Base-by-base conservation (phyloP, 345 rosid genomes). In the Sisymbrium irio region DNA sequence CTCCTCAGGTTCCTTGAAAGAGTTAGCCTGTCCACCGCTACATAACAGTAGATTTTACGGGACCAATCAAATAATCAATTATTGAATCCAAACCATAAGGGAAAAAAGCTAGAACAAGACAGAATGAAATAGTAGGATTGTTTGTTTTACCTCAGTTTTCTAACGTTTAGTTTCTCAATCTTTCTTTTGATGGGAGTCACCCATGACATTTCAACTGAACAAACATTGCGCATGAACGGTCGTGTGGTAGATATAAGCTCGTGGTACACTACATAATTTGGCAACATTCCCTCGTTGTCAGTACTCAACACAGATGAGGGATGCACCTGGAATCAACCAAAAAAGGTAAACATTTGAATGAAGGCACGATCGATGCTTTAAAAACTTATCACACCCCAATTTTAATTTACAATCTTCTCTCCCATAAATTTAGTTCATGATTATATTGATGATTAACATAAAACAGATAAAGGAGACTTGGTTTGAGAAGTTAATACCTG, bases 231-330 rank as follows among this genome's bases (percentile, higher is more conserved):
- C 97, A 92, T 86, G 78, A 77, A 95, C 10, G 98, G 96, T 51
- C 91, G 87, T 13, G 97, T 78, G 49, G 98, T 88, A 28, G 92
- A 79, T 39, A 92, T 80, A 62, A 95, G 89, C 82, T 95, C 99
- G 53, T 90, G 97, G 78, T 83, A 92, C 66, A 92, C 89, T 9
- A 87, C 88, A 64, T 86, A 88, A 46, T 88, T 85, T 6, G 96
- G 92, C 37, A 82, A 76, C 86, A 83, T 83, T 62, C 98, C 95
- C 7, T 89, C 88, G 0, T 86, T 90, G 72, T 86, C 93, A 8
- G 93, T 74, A 65, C 54, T 75, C 59, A 94, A 80, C 59, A 75
- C 89, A 17, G 98, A 89, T 11, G 94, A 85, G 49, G 98, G 98
- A 65, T 94, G 93, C 78, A 94, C 95, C 98, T 81, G 33, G 1